Conservation (phyloP, 2,329 filamentous ascomycete genomes). For the Juglanconis oblonga region DNA sequence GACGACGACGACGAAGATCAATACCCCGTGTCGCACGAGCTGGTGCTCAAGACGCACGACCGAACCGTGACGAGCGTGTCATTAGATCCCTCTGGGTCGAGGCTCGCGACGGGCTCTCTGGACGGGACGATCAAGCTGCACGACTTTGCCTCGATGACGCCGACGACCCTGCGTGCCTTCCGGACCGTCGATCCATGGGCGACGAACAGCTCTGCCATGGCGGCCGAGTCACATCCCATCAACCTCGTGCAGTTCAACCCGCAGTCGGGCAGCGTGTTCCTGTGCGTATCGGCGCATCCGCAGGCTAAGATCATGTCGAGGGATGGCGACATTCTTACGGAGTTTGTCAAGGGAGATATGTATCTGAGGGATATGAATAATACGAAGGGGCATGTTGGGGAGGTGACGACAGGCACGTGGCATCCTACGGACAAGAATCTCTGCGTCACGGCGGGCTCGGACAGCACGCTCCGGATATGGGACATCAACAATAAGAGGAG, state of each 20-base stretch:
- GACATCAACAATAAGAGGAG: constrained; percentile 87
- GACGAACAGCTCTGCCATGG: constrained; percentile 65
- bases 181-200: constrained; percentile 85
- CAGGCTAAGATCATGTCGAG: constrained; percentile 87
- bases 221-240: constrained; percentile 81
- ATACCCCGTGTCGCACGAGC: constrained; percentile 88
- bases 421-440: constrained; percentile 81
- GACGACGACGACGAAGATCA: constrained; percentile 76
- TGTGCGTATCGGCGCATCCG: constrained; percentile 84
- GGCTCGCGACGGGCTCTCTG: constrained; percentile 84
- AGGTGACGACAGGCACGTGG: constrained; percentile 87
- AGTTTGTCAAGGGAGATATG: constrained; percentile 98
- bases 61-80: constrained; percentile 80
- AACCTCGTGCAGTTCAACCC: constrained; percentile 86
- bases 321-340: constrained; percentile 80
- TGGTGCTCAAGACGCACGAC: constrained; percentile 89
- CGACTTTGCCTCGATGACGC: constrained; percentile 94
- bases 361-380: constrained; percentile 96
- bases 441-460: constrained; percentile 87
- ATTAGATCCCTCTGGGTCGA: constrained; percentile 78
- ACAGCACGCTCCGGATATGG: constrained; percentile 96
- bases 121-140: constrained; percentile 92
- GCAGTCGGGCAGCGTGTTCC: constrained; percentile 71
- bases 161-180: constrained; percentile 90
- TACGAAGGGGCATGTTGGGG: constrained; percentile 93